Evolutionary conservation across 768 basidiomycete species (phyloP).

Genomic region (Chlorophyllum brunneum): DNA sequence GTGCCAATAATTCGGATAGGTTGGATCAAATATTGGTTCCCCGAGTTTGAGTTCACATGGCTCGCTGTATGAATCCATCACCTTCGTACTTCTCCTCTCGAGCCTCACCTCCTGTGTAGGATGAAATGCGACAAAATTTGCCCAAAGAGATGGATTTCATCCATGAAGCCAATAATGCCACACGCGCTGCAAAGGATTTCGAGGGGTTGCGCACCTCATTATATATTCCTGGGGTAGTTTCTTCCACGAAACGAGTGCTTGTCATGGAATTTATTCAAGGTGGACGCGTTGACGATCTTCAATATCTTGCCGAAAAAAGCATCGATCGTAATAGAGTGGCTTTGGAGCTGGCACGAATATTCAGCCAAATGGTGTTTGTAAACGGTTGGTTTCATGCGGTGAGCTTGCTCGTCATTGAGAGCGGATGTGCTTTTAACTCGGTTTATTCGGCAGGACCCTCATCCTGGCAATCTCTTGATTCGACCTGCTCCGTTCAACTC

Average conservation of each 20-base stretch:
- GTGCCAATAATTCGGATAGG: conserved; percentile 30
- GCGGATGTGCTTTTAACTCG: conserved; percentile 6
- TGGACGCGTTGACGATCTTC: conserved; percentile 82
- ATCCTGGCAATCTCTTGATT: conserved; percentile 91
- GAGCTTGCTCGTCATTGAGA: conserved; percentile 23
- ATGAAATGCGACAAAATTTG: conserved; percentile 91
- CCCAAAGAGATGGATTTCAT: conserved; percentile 95
- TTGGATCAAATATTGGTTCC: conserved; percentile 91
- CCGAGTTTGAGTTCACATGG: conserved; percentile 95
- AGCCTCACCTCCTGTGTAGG: conserved; percentile 42
- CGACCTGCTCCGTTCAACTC: conserved; percentile 62
- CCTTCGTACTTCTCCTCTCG: conserved; percentile 25
- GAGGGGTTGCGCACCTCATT: conserved; percentile 66
- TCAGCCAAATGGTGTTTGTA: conserved; percentile 92
- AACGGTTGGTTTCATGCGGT: conserved; percentile 90
- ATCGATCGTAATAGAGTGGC: conserved; percentile 96
- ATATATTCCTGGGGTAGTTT: conserved; percentile 83
- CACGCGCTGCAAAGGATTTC: conserved; percentile 70
- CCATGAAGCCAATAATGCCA: conserved; percentile 85
- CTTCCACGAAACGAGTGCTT: conserved; percentile 78
- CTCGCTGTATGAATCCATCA: conserved; percentile 48
- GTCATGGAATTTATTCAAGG: conserved; percentile 96
- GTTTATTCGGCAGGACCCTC: conserved; percentile 62
- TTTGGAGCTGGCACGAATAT: conserved; percentile 85
- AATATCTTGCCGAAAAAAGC: conserved; percentile 71